Conservation (phyloP, 1,284 basidiomycete genomes). For the Trametes hirsuta region DNA sequence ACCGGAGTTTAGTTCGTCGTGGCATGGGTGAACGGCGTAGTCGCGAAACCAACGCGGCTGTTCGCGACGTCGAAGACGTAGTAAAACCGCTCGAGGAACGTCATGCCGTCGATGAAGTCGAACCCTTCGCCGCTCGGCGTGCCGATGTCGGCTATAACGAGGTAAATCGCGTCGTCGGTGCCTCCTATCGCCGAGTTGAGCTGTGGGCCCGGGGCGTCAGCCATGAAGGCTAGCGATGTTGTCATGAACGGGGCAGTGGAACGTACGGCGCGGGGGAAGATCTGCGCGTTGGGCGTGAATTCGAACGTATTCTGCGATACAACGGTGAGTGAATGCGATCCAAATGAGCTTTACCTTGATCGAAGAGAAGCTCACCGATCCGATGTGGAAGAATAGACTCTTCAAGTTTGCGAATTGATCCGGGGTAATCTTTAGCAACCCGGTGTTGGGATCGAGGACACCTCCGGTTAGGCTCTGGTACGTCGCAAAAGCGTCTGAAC, state of each 20-base stretch:
- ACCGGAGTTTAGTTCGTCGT: slow-evolving; percentile 37
- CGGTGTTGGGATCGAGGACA: slow-evolving; percentile 27
- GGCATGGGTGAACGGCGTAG: slow-evolving; percentile 43
- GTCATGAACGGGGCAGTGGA: not conserved
- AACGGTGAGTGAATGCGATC: not conserved
- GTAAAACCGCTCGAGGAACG: slow-evolving; percentile 63
- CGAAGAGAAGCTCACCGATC: slow-evolving; percentile 18
- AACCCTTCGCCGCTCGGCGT: slow-evolving; percentile 29
- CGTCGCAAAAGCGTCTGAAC: slow-evolving; percentile 9
- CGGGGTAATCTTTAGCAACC: slow-evolving; percentile 31
- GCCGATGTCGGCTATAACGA: slow-evolving; percentile 32
- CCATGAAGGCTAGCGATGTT: not conserved
- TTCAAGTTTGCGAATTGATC: slow-evolving; percentile 30
- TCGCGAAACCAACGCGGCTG: slow-evolving; percentile 47
- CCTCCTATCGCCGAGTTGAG: slow-evolving; percentile 36
- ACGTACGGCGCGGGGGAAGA: slow-evolving; percentile 51
- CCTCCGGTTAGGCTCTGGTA: slow-evolving; percentile 33
- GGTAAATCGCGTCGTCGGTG: slow-evolving; percentile 29
- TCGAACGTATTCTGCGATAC: slow-evolving; percentile 35
- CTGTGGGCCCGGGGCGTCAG: slow-evolving; percentile 7
- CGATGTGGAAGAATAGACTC: slow-evolving; percentile 34
- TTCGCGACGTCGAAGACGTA: slow-evolving; percentile 64
- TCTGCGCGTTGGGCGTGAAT: slow-evolving; percentile 58
- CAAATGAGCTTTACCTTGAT: not conserved
- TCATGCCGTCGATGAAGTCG: slow-evolving; percentile 38